Percentiles rank a stretch among this genome's conserved stretches.
Evolutionary conservation across 345 rosid species (phyloP).

Genomic region (Citropsis articulata): DNA sequence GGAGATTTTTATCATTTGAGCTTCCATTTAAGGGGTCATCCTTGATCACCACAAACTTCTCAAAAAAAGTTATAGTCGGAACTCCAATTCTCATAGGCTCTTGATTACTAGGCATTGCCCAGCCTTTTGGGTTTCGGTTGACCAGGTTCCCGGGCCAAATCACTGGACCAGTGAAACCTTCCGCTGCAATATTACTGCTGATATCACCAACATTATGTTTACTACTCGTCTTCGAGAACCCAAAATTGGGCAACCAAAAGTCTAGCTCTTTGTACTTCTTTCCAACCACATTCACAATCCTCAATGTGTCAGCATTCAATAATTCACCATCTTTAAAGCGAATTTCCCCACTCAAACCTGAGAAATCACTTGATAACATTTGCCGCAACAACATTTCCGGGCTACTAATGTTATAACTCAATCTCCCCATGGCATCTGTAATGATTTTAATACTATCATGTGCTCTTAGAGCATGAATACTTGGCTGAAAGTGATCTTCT

Average conservation of each 20-base stretch:
- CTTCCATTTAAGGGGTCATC: not conserved
- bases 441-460: constrained; percentile 28
- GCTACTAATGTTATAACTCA: not conserved
- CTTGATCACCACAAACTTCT: constrained; percentile 29
- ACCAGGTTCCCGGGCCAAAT: constrained; percentile 31
- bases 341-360: constrained; percentile 32
- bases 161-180: not conserved
- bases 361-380: constrained; percentile 17
- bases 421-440: not conserved
- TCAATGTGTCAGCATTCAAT: not conserved
- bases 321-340: constrained; percentile 22
- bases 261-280: constrained; percentile 29
- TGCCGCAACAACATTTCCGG: constrained; percentile 11
- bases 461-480: constrained; percentile 28
- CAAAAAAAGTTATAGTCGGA: constrained; percentile 31
- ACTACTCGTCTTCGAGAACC: constrained; percentile 17
- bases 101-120: constrained; percentile 21
- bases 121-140: constrained; percentile 26
- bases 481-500: constrained; percentile 20
- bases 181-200: not conserved
- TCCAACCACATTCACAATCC: constrained; percentile 34
- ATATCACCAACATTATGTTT: not conserved
- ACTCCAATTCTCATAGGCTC: constrained; percentile 36
- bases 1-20: not conserved
- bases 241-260: constrained; percentile 26